Evolutionary conservation across 768 basidiomycete genomes (phyloP).

Genomic region (Cystofilobasidium ferigula): DNA sequence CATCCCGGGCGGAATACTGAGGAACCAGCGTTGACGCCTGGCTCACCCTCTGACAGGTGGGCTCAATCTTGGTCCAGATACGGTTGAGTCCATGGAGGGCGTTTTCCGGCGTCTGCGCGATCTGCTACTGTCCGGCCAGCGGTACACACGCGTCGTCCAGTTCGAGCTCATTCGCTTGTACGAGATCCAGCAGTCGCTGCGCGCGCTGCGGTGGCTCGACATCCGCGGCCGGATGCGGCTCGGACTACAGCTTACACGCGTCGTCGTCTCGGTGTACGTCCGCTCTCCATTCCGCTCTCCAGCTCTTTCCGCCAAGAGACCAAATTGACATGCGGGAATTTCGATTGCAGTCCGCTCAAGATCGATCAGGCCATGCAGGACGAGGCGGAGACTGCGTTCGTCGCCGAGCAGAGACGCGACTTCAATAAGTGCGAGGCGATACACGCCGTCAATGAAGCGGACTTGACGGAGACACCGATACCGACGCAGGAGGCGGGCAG

Average conservation of each 20-base stretch:
- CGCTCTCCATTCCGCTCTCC: neutral
- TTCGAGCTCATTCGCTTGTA: slow-evolving; percentile 49
- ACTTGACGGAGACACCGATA: neutral
- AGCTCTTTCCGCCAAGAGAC: no score
- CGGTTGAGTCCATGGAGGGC: slow-evolving; percentile 61
- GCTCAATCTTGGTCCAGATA: slow-evolving; percentile 63
- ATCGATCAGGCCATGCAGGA: slow-evolving; percentile 23
- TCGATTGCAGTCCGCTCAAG: slow-evolving; percentile 17
- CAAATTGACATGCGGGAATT: no score
- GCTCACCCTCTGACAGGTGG: neutral
- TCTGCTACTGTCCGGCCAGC: slow-evolving; percentile 60
- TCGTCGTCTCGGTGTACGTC: slow-evolving; percentile 23
- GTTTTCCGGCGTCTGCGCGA: slow-evolving; percentile 61
- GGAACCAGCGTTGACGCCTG: neutral
- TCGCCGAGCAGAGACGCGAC: slow-evolving; percentile 41
- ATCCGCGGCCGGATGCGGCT: slow-evolving; percentile 62
- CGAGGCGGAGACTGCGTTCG: slow-evolving; percentile 17
- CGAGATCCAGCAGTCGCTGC: slow-evolving; percentile 67
- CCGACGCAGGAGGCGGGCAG: neutral
- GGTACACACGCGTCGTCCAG: slow-evolving; percentile 63
- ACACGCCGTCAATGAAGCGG: slow-evolving; percentile 46
- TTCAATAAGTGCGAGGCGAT: slow-evolving; percentile 76
- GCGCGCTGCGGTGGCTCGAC: slow-evolving; percentile 65
- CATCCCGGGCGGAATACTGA: slow-evolving; percentile 4
- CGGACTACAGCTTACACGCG: slow-evolving; percentile 51